Evolutionary conservation across 176 grass and related monocot species (phyloP).

Genomic region (Otatea glauca): DNA sequence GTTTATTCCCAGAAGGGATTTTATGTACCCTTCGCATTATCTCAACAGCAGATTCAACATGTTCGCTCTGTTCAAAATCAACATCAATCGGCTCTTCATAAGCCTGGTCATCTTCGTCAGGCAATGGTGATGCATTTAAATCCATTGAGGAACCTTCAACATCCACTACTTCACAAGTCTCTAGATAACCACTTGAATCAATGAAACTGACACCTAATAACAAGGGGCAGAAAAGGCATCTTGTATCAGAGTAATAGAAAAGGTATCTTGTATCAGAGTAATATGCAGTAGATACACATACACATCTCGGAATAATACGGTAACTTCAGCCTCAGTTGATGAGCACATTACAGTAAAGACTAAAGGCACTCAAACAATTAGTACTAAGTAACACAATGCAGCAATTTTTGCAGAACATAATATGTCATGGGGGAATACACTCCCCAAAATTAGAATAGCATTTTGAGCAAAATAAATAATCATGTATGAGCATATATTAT

Average conservation of each 20-base stretch:
- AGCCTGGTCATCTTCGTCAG: slow-evolving; percentile 66
- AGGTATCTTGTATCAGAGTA: not conserved
- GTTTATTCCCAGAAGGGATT: not conserved
- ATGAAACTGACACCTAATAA: slow-evolving; percentile 7
- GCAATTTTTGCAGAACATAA: slow-evolving; percentile 17
- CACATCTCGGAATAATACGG: not conserved
- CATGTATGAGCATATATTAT: too few species aligned
- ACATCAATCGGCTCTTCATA: slow-evolving; percentile 48
- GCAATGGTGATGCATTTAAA: slow-evolving; percentile 54
- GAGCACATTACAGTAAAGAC: not conserved
- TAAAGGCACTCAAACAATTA: not conserved
- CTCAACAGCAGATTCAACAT: slow-evolving; percentile 56
- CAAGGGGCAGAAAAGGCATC: not conserved
- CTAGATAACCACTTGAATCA: not conserved
- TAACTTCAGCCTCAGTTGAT: not conserved
- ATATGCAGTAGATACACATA: not conserved
- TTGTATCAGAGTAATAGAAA: slow-evolving; percentile 1
- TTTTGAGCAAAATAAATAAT: too few species aligned
- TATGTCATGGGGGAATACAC: not conserved
- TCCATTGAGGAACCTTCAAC: slow-evolving; percentile 7
- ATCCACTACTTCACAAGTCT: not conserved
- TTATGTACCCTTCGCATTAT: slow-evolving; percentile 68
- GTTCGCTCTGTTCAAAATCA: slow-evolving; percentile 58
- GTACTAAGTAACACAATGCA: not conserved
- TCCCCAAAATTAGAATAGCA: too few species aligned